phyloP scores from a whole-genome alignment of 2,329 filamentous ascomycete genomes.

The Aspergillus proliferans region DNA sequence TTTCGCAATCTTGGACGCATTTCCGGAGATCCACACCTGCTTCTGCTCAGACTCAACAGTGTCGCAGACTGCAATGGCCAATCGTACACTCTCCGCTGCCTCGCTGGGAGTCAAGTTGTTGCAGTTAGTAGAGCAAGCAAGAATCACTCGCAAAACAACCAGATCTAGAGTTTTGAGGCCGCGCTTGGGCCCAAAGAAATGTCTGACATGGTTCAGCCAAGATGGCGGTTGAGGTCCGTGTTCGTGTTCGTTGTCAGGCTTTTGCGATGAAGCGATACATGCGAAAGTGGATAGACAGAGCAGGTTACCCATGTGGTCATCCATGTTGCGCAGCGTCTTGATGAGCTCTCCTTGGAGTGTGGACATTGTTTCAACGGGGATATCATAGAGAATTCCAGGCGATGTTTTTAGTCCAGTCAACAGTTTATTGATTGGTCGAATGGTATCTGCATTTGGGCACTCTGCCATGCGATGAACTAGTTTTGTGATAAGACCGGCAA shows the following conservation, averaged over 20 bases:
- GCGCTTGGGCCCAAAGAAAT: constrained; percentile 36
- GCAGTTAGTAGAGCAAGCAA: constrained; percentile 34
- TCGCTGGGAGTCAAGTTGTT: constrained; percentile 20
- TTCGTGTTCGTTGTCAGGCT: constrained; percentile 3
- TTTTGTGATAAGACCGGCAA: constrained; percentile 27
- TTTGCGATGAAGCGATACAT: constrained; percentile 21
- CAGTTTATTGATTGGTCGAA: constrained; percentile 29
- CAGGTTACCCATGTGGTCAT: constrained; percentile 35
- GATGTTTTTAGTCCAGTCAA: constrained; percentile 25
- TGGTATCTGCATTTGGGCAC: constrained; percentile 25
- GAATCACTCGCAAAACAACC: constrained; percentile 34
- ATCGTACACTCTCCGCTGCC: constrained; percentile 28
- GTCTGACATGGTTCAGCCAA: constrained; percentile 31
- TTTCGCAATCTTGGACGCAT: constrained; percentile 30
- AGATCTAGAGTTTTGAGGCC: constrained; percentile 37
- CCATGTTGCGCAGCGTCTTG: constrained; percentile 32
- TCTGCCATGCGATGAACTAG: constrained; percentile 23
- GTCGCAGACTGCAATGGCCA: constrained; percentile 32
- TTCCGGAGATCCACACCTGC: constrained; percentile 27
- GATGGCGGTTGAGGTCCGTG: constrained; percentile 12
- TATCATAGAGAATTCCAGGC: constrained; percentile 19
- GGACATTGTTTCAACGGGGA: constrained; percentile 29
- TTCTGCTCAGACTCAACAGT: constrained; percentile 28
- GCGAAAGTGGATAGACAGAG: constrained; percentile 38
- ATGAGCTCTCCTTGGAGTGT: constrained; percentile 32